These are phyloP conservation scores for Citrus maxima DNA, from an alignment of 345 rosid species.

Conservation along the genomic window DNA sequence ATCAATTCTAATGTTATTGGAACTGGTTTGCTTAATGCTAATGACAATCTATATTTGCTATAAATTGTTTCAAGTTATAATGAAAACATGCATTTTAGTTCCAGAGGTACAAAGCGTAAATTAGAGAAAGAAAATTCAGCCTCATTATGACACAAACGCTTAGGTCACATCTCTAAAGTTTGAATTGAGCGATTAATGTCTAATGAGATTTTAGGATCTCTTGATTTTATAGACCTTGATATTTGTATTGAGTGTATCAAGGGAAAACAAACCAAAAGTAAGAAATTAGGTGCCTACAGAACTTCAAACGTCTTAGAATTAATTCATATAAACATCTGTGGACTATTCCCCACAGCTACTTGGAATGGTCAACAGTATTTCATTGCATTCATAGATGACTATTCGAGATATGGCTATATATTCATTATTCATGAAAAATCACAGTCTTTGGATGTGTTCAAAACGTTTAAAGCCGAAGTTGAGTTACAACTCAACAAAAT, in stretches of 20 bases:
- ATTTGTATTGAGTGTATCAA: not conserved
- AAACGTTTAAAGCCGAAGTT: no score
- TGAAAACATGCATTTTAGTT: not conserved
- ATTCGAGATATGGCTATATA: no score
- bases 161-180: not conserved
- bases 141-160: not conserved
- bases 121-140: not conserved
- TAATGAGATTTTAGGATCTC: no score
- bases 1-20: not conserved
- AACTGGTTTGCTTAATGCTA: not conserved
- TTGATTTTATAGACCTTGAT: not conserved
- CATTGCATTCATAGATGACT: no score
- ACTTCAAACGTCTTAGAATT: not conserved
- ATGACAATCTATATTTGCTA: not conserved
- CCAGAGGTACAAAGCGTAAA: not conserved
- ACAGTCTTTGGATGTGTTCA: no score
- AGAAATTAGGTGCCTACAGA: not conserved
- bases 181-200: not conserved
- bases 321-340: not conserved
- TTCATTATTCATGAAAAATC: not conserved
- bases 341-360: not conserved
- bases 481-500: no score
- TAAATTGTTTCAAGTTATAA: no score
- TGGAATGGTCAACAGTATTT: no score
- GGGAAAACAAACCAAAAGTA: not conserved